These are phyloP conservation scores for Hanseniaspora clermontiae DNA, from an alignment of 805 yeast genomes.

Conservation along the genomic window DNA sequence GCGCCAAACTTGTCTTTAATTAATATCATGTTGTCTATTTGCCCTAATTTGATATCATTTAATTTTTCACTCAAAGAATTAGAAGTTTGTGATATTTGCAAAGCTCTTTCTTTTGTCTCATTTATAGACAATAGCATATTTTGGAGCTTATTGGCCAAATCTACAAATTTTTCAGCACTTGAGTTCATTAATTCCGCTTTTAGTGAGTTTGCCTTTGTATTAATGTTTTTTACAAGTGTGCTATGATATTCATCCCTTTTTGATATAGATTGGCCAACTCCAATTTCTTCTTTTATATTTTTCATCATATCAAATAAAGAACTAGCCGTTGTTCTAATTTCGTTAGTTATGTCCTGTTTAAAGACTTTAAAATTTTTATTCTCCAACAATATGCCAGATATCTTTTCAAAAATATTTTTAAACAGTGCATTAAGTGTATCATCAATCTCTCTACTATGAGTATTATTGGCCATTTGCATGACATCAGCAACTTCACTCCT, in stretches of 20 bases:
- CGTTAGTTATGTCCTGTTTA: not conserved
- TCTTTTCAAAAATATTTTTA: no score
- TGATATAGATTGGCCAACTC: not conserved
- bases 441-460: not conserved
- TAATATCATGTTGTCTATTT: constrained; percentile 16
- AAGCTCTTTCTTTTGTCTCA: constrained; percentile 5
- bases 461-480: not conserved
- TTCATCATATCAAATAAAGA: not conserved
- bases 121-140: constrained; percentile 18
- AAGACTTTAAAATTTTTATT: not conserved
- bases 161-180: not conserved
- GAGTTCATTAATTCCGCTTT: not conserved
- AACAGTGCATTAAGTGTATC: not conserved
- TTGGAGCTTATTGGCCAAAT: constrained; percentile 22
- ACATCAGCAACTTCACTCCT: not conserved
- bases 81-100: not conserved
- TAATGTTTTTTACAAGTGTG: not conserved
- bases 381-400: not conserved
- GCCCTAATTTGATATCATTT: not conserved
- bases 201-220: not conserved
- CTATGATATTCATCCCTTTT: not conserved
- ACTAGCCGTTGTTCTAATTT: not conserved
- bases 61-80: not conserved
- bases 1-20: constrained; percentile 6
- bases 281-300: not conserved